phyloP scores from a whole-genome alignment of 2,329 filamentous ascomycete genomes.

The Scedosporium apiospermum region DNA sequence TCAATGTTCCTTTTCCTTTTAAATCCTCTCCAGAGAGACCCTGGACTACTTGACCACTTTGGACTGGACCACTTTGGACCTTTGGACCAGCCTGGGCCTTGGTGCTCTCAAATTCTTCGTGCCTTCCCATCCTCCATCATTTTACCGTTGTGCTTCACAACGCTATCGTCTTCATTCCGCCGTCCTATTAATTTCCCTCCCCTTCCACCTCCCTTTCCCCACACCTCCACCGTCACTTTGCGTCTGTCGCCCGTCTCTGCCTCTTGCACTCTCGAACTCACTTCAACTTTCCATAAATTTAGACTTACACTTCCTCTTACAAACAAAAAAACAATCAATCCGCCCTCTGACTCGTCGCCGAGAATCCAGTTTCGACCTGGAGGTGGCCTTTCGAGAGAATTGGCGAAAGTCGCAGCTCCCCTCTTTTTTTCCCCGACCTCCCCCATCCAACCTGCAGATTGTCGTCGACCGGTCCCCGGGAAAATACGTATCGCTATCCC shows the following conservation, averaged over 20 bases:
- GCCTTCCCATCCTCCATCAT: constrained; percentile 2
- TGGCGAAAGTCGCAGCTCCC: neutral
- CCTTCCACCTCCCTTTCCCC: constrained; percentile 1
- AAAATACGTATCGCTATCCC: constrained; percentile 4
- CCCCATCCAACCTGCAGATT: constrained; percentile 5
- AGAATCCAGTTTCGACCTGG: neutral
- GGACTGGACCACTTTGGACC: neutral
- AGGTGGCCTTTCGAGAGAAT: neutral
- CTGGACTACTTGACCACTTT: neutral
- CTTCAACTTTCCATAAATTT: neutral
- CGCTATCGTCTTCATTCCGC: constrained; percentile 4
- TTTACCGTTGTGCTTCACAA: neutral
- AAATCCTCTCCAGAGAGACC: neutral
- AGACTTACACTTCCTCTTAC: neutral
- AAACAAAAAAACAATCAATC: neutral
- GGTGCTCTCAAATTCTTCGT: neutral
- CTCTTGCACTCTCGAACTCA: neutral
- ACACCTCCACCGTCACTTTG: neutral
- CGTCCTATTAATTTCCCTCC: constrained; percentile 5
- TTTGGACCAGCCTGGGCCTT: neutral
- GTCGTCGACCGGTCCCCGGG: constrained; percentile 2
- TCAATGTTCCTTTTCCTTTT: neutral
- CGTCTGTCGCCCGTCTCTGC: neutral
- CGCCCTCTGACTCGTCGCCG: neutral
- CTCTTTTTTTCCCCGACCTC: neutral